Base-by-base conservation (phyloP, 768 basidiomycete genomes). In the Hirschioporus abietinus region DNA sequence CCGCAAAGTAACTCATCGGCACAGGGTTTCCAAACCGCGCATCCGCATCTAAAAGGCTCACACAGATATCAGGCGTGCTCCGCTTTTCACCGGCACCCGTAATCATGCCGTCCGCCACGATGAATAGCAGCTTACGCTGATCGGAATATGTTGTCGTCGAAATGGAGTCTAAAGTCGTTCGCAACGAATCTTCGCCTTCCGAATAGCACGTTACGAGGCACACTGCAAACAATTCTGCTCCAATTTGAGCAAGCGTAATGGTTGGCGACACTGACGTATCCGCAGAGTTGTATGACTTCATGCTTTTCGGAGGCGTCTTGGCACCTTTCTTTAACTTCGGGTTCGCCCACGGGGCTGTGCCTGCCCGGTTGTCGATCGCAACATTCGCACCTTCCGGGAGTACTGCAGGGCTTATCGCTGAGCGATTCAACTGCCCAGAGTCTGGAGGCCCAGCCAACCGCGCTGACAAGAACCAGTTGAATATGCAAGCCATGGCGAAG, bases 81-180 rank as follows among this genome's bases (percentile, higher is more conserved):
- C 81, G 83, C 79, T 95, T 96, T 82, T 99, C 97, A 36, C 97
- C 97, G 4, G 90, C 91, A 35, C 97, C 97, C 0, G 96, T 99
- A 70, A 99, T 95, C 94, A 99, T 97, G 1, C 97, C 97, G 76
- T 99, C 97, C 61, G 95, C 95, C 12, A 99, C 91, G 66, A 99
- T 82, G 76, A 98, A 96, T 62, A 99, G 76, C 24, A 99, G 81
- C 75, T 99, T 99, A 67, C 97, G 84, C 58, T 87, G 81, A 78
- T 99, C 97, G 5, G 94, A 93, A 76, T 99, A 99, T 3, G 84
- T 89, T 3, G 97, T 98, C 52, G 78, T 78, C 0, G 96, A 96
- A 66, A 99, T 94, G 2, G 95, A 92, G 76, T 99, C 97, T 64
- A 98, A 83, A 0, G 97, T 99, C 1, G 89, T 90, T 66, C 93